A percentile compares a stretch with the other conserved stretches of the same genome.
phyloP scores from a whole-genome alignment of 306 rosid genomes.

The Pueraria montana region DNA sequence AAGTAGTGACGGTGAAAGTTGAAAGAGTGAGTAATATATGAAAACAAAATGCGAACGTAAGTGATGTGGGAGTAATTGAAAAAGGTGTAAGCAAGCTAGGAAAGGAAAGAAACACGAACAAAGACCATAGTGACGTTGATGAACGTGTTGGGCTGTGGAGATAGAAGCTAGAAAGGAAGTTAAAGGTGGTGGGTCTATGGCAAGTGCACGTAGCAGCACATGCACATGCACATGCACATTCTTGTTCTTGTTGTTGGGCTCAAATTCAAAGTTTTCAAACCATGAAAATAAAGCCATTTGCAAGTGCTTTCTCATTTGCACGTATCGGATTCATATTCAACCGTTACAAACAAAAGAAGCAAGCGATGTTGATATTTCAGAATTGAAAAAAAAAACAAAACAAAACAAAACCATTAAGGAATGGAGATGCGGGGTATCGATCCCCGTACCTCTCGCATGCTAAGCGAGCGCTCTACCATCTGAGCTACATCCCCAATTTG shows the following conservation, averaged over 20 bases:
- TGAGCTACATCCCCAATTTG: conserved; percentile 92
- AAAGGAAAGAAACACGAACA: not conserved
- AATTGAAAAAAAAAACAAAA: too few relatives aligned
- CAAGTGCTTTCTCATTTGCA: too few relatives aligned
- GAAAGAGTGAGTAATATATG: not conserved
- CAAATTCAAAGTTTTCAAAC: too few relatives aligned
- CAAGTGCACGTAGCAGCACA: conserved; percentile 36
- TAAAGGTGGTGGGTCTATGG: not conserved
- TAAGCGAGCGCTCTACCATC: conserved; percentile 95
- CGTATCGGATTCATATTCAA: too few relatives aligned
- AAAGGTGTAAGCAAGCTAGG: not conserved
- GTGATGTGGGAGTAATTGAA: too few relatives aligned
- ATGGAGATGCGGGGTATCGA: conserved; percentile 88
- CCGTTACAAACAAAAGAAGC: too few relatives aligned
- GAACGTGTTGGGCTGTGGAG: conserved; percentile 19
- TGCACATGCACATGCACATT: not conserved
- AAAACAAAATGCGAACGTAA: not conserved
- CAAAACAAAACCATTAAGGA: too few relatives aligned
- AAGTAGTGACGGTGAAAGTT: not conserved
- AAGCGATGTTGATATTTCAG: too few relatives aligned
- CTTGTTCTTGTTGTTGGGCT: too few relatives aligned
- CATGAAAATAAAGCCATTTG: too few relatives aligned
- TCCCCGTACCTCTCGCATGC: conserved; percentile 90
- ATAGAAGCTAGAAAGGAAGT: not conserved
- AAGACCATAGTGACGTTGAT: not conserved